A percentile compares a stretch with the other conserved stretches of the same genome.
These are phyloP conservation scores for Globisporangium rhizosaccharum DNA, from an alignment of 352 stramenopile genomes.

Conservation along the genomic window DNA sequence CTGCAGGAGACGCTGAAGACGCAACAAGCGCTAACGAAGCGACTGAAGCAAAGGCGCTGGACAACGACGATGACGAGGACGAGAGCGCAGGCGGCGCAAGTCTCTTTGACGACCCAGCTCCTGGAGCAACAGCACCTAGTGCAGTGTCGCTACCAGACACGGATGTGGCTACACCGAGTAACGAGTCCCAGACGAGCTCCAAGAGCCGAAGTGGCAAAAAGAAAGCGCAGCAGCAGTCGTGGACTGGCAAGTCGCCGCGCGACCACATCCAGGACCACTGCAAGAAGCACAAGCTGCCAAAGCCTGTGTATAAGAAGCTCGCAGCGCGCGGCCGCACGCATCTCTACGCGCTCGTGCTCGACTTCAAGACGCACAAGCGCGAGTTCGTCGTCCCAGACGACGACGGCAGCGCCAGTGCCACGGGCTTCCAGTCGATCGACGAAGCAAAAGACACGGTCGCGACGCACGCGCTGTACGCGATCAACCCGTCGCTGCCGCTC, in stretches of 20 bases:
- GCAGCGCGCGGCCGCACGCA: constrained; percentile 21
- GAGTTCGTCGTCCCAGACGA: constrained; percentile 34
- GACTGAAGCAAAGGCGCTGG: too few relatives aligned
- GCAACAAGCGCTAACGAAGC: too few relatives aligned
- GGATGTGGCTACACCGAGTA: too few relatives aligned
- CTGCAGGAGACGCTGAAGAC: not conserved
- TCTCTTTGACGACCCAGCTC: not conserved
- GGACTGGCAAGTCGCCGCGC: constrained; percentile 82
- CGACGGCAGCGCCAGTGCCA: constrained; percentile 25
- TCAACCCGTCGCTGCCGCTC: constrained; percentile 79
- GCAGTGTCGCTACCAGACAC: not conserved
- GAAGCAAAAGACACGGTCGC: constrained; percentile 75
- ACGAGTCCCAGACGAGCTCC: not conserved
- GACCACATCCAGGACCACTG: constrained; percentile 88
- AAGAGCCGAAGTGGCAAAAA: constrained; percentile 34
- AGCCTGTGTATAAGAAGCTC: constrained; percentile 68
- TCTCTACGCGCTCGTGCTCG: constrained; percentile 50
- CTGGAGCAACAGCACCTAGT: constrained; percentile 3
- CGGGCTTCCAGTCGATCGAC: constrained; percentile 56
- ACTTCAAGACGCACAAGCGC: constrained; percentile 36
- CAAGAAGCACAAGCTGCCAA: constrained; percentile 78
- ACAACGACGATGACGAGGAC: not conserved
- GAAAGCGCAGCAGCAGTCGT: constrained; percentile 24
- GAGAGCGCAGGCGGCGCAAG: not conserved
- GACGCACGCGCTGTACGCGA: constrained; percentile 83